Evolutionary conservation across 1,284 basidiomycete genomes (phyloP).

Genomic region (Marasmius oreades): DNA sequence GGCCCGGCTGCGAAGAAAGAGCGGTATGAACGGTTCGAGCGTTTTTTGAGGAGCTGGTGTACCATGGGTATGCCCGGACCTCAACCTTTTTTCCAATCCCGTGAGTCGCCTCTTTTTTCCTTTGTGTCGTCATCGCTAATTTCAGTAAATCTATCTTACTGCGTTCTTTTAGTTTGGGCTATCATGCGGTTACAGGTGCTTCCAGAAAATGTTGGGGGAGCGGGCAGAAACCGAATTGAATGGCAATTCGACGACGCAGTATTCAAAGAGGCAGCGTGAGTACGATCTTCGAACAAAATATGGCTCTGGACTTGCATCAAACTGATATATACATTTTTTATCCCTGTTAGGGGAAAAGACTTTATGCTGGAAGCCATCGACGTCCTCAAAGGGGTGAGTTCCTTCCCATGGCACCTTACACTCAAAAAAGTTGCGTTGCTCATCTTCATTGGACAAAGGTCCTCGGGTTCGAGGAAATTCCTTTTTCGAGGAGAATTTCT

Average conservation of each 20-base stretch:
- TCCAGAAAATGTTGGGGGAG: slow-evolving; percentile 69
- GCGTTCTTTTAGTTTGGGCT: slow-evolving; percentile 49
- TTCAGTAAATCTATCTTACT: not conserved
- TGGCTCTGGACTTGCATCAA: not conserved
- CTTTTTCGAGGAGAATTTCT: slow-evolving; percentile 39
- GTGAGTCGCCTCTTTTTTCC: slow-evolving; percentile 25
- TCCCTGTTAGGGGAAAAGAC: slow-evolving; percentile 62
- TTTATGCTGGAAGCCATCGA: slow-evolving; percentile 82
- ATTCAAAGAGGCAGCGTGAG: slow-evolving; percentile 81
- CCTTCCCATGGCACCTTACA: slow-evolving; percentile 21
- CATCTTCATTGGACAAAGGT: slow-evolving; percentile 37
- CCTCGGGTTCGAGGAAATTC: slow-evolving; percentile 62
- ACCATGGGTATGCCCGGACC: slow-evolving; percentile 79
- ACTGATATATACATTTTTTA: slow-evolving; percentile 12
- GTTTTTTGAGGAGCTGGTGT: slow-evolving; percentile 73
- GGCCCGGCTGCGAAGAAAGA: slow-evolving; percentile 67
- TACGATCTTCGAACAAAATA: slow-evolving; percentile 19
- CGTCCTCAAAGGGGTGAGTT: slow-evolving; percentile 75
- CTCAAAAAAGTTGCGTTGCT: no score
- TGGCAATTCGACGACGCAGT: slow-evolving; percentile 85
- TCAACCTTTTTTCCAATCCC: slow-evolving; percentile 71
- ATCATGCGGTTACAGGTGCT: slow-evolving; percentile 70
- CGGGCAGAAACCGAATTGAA: slow-evolving; percentile 59
- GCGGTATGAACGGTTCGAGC: slow-evolving; percentile 64
- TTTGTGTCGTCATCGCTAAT: slow-evolving; percentile 17